Conservation (phyloP, 352 stramenopile genomes). For the Vaucheria bursata region DNA sequence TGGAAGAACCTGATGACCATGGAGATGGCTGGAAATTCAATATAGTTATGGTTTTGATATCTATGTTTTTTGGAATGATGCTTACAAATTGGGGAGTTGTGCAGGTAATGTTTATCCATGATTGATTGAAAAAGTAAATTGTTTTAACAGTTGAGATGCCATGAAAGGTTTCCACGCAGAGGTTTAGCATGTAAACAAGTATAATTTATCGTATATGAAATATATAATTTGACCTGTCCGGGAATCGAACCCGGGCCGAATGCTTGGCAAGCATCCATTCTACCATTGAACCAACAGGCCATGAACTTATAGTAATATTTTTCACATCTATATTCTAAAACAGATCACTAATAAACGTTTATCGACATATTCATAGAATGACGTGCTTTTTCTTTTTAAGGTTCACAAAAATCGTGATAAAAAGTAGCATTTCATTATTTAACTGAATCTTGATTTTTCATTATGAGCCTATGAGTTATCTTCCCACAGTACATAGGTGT, state of each 20-base stretch:
- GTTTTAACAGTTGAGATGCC: constrained; percentile 41
- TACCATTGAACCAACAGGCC: neutral
- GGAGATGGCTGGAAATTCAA: constrained; percentile 84
- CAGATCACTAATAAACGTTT: too few relatives aligned
- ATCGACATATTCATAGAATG: too few relatives aligned
- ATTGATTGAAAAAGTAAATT: constrained; percentile 55
- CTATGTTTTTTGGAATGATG: constrained; percentile 85
- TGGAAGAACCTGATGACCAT: constrained; percentile 19
- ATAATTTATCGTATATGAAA: constrained; percentile 65
- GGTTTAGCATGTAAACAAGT: neutral
- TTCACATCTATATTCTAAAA: too few relatives aligned
- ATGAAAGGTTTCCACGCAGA: neutral
- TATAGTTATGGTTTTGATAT: constrained; percentile 74
- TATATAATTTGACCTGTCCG: constrained; percentile 54
- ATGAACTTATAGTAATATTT: too few relatives aligned
- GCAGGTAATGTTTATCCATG: too few relatives aligned
- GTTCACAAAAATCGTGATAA: too few relatives aligned
- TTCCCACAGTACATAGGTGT: too few relatives aligned
- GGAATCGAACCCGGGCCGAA: constrained; percentile 26
- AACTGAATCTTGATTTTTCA: too few relatives aligned
- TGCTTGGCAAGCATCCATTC: neutral
- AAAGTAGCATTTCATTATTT: too few relatives aligned
- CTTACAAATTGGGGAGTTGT: constrained; percentile 85
- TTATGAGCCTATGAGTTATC: too few relatives aligned
- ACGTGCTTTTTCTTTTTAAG: too few relatives aligned